Evolutionary conservation across 2,329 filamentous ascomycete genomes (phyloP).

Genomic region (Aspergillus neoniger): DNA sequence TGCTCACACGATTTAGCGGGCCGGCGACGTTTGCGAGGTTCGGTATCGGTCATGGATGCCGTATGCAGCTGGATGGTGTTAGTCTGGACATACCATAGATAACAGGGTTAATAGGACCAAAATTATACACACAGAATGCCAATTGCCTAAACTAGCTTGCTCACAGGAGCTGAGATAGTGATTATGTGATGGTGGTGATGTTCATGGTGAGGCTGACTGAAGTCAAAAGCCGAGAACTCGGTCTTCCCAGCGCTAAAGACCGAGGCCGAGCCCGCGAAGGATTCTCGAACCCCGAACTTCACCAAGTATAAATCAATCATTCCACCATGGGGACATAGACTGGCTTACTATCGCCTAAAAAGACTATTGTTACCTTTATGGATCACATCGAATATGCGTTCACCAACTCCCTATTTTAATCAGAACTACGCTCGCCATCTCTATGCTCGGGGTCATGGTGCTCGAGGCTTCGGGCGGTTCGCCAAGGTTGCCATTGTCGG

Average conservation of each 20-base stretch:
- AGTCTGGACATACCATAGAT: neutral
- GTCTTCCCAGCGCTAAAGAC: neutral
- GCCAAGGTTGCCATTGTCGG: neutral
- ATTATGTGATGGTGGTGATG: neutral
- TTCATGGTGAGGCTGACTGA: neutral
- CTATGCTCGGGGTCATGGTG: neutral
- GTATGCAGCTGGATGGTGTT: neutral
- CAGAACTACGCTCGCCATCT: neutral
- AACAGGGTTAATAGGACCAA: no score
- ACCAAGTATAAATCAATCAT: neutral
- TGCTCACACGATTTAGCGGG: constrained; percentile 31
- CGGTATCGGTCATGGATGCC: constrained; percentile 3
- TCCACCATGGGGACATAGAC: neutral
- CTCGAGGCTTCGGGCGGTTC: neutral
- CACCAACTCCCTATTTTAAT: neutral
- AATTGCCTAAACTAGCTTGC: neutral
- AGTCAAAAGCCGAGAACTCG: neutral
- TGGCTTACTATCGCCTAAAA: neutral
- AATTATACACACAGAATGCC: neutral
- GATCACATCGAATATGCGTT: neutral
- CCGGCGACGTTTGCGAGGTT: constrained; percentile 31
- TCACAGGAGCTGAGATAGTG: neutral
- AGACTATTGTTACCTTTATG: neutral
- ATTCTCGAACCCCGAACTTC: neutral
- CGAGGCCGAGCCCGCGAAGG: neutral